phyloP scores from a whole-genome alignment of 2,329 filamentous ascomycete species.

The Colletotrichum abscissum region DNA sequence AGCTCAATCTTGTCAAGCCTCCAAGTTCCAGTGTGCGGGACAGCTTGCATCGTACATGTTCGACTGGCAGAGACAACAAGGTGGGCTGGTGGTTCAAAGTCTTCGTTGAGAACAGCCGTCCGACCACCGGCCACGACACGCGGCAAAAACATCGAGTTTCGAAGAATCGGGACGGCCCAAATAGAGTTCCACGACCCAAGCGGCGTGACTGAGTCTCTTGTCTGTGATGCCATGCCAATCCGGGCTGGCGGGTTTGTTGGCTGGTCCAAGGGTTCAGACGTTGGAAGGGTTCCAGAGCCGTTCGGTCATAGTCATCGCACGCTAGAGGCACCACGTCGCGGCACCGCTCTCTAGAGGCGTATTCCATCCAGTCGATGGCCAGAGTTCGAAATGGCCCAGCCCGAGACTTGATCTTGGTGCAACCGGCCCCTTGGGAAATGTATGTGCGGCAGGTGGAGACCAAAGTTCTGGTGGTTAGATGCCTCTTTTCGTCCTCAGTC shows the following conservation, averaged over 20 bases:
- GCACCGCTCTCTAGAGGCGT: slow-evolving; percentile 18
- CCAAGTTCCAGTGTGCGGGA: background rate
- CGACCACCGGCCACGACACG: background rate
- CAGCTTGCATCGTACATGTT: slow-evolving; percentile 28
- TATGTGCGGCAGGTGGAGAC: slow-evolving; percentile 13
- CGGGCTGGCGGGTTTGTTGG: slow-evolving; percentile 25
- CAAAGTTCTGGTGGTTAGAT: background rate
- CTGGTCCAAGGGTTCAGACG: slow-evolving; percentile 25
- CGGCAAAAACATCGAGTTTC: slow-evolving; percentile 9
- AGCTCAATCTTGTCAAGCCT: slow-evolving; percentile 17
- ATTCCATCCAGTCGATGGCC: slow-evolving; percentile 23
- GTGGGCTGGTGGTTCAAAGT: background rate
- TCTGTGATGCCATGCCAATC: slow-evolving; percentile 33
- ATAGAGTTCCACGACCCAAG: slow-evolving; percentile 22
- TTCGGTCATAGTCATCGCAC: slow-evolving; percentile 15
- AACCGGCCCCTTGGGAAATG: slow-evolving; percentile 32
- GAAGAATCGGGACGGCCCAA: background rate
- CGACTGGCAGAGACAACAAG: slow-evolving; percentile 21
- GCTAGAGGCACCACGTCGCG: slow-evolving; percentile 18
- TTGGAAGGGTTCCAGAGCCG: slow-evolving; percentile 29
- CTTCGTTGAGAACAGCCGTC: background rate
- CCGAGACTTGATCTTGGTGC: slow-evolving; percentile 27
- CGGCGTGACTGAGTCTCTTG: slow-evolving; percentile 12
- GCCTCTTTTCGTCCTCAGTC: slow-evolving; percentile 17
- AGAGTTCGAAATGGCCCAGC: slow-evolving; percentile 1